These are phyloP conservation scores for Candida xyloterini DNA, from an alignment of 805 yeast species.

Conservation along the genomic window DNA sequence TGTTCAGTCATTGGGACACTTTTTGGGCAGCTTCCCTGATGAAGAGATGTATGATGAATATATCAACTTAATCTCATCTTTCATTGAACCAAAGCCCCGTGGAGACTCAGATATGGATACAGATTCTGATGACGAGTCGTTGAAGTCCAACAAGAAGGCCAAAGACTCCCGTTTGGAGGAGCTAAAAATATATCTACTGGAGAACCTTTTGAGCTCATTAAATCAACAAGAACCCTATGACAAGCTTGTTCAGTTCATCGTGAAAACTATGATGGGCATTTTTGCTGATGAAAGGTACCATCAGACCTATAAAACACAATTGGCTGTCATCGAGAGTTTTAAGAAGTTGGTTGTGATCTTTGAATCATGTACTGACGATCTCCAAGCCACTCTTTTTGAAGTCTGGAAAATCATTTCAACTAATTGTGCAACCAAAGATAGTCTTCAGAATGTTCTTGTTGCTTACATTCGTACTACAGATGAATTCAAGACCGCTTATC, in stretches of 20 bases:
- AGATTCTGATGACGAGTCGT: conserved; percentile 34
- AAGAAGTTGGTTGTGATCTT: background rate
- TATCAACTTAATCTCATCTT: conserved; percentile 29
- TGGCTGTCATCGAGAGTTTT: conserved; percentile 11
- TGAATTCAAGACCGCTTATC: conserved; percentile 8
- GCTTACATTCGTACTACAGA: conserved; percentile 36
- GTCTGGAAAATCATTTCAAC: conserved; percentile 17
- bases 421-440: conserved; percentile 19
- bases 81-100: conserved; percentile 23
- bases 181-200: conserved; percentile 13
- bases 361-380: conserved; percentile 7
- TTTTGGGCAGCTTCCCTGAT: conserved; percentile 30
- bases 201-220: conserved; percentile 24
- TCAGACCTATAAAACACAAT: conserved; percentile 19
- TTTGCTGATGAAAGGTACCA: conserved; percentile 17
- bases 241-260: conserved; percentile 35
- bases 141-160: conserved; percentile 17
- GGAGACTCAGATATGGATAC: conserved; percentile 37
- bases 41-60: conserved; percentile 38
- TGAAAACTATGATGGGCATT: conserved; percentile 32
- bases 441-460: conserved; percentile 55
- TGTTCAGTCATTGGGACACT: conserved; percentile 51
- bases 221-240: conserved; percentile 48
- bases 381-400: conserved; percentile 7
- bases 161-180: conserved; percentile 22